Conservation (phyloP, 2,329 filamentous ascomycete genomes). For the Aureobasidium sp. region DNA sequence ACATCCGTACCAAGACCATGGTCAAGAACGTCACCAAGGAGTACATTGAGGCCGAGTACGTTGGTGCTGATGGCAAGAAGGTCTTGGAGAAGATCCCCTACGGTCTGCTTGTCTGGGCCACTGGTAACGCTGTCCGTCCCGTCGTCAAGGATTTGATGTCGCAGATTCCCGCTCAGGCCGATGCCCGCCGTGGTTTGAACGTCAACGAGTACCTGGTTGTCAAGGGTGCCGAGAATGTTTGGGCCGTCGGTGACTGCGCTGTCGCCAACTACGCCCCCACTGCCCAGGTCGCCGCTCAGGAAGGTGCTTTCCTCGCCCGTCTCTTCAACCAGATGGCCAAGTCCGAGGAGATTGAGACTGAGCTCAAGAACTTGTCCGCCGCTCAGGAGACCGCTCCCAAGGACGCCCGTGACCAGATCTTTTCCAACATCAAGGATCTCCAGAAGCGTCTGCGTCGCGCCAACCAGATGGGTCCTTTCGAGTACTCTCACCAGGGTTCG, state of each 20-base stretch:
- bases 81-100: constrained; percentile 75
- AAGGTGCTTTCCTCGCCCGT: constrained; percentile 87
- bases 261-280: constrained; percentile 97
- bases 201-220: constrained; percentile 99
- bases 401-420: constrained; percentile 47
- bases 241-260: constrained; percentile 95
- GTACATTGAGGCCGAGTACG: constrained; percentile 82
- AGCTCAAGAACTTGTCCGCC: constrained; percentile 61
- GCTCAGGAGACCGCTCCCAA: constrained; percentile 55
- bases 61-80: constrained; percentile 77
- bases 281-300: constrained; percentile 91
- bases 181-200: constrained; percentile 86
- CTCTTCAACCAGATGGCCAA: constrained; percentile 99
- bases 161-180: constrained; percentile 88
- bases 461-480: constrained; percentile 94
- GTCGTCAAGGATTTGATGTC: constrained; percentile 85
- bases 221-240: constrained; percentile 92
- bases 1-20: constrained; percentile 97
- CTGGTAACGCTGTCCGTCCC: constrained; percentile 85
- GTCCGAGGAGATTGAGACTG: constrained; percentile 71
- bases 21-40: constrained; percentile 95
- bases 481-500: constrained; percentile 96
- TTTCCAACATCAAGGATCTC: constrained; percentile 72
- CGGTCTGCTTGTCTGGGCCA: constrained; percentile 95
- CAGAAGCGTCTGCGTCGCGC: constrained; percentile 82